Evolutionary conservation across 139 green algal genomes (phyloP).

Genomic region (Tetraselmis striata): DNA sequence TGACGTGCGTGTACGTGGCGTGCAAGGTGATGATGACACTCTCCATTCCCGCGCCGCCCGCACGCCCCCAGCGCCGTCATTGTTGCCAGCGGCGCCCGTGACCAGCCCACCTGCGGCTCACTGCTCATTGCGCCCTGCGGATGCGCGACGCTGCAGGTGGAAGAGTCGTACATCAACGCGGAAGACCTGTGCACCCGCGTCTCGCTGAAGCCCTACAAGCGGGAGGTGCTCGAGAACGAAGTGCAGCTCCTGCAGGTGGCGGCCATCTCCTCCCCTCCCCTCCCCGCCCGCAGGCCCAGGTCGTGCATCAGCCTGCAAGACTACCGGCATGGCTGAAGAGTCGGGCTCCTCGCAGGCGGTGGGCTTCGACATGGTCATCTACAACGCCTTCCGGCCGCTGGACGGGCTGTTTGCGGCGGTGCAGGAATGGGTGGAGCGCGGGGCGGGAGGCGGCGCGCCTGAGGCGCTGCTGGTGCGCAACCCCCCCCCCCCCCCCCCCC

Average conservation of each 20-base stretch:
- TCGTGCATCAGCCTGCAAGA: too few relatives aligned
- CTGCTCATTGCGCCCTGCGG: too few relatives aligned
- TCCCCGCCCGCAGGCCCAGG: too few relatives aligned
- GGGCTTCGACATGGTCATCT: neutral
- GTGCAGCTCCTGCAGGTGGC: conserved; percentile 21
- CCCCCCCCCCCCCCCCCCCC: too few relatives aligned
- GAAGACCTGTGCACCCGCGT: conserved; percentile 45
- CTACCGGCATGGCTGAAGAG: too few relatives aligned
- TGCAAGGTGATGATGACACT: conserved; percentile 77
- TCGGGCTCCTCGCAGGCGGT: too few relatives aligned
- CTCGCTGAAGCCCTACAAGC: conserved; percentile 25
- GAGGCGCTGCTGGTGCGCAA: neutral
- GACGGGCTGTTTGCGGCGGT: neutral
- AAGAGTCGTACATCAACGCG: conserved; percentile 70
- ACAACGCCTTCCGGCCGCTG: neutral
- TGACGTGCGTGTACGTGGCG: conserved; percentile 74
- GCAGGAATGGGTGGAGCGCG: neutral
- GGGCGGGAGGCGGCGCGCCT: too few relatives aligned
- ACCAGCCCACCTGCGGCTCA: too few relatives aligned
- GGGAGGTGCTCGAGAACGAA: conserved; percentile 41
- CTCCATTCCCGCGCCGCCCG: too few relatives aligned
- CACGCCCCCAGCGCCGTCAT: neutral
- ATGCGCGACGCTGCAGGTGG: conserved; percentile 47
- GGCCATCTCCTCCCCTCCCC: too few relatives aligned
- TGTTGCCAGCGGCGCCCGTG: too few relatives aligned